Percentiles rank a stretch among this genome's conserved stretches.
Conservation (phyloP, 2,329 filamentous ascomycete genomes). For the Mycogone perniciosa region DNA sequence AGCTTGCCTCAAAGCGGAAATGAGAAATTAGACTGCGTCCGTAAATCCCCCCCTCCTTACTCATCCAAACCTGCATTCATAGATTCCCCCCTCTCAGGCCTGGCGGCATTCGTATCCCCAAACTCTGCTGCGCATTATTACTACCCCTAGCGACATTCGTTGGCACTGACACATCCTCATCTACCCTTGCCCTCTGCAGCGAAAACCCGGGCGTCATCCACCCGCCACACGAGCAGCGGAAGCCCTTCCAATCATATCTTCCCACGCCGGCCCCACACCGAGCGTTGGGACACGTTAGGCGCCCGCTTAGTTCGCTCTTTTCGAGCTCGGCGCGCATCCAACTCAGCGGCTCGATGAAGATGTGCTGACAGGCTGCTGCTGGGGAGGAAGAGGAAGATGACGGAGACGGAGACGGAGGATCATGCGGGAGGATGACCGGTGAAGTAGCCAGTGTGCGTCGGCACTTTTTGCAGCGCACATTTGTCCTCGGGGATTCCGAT, state of each 20-base stretch:
- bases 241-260: constrained; percentile 93
- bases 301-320: constrained; percentile 73
- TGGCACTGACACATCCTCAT: constrained; percentile 48
- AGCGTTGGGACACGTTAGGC: constrained; percentile 71
- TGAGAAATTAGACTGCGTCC: no score
- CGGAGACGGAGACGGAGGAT: constrained; percentile 1
- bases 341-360: constrained; percentile 84
- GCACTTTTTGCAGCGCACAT: constrained; percentile 84
- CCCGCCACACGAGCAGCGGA: constrained; percentile 82
- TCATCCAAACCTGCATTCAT: constrained; percentile 14
- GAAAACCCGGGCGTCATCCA: constrained; percentile 93
- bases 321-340: constrained; percentile 91
- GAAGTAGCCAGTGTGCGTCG: constrained; percentile 55
- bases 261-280: constrained; percentile 80
- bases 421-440: constrained; percentile 62
- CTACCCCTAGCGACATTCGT: constrained; percentile 14
- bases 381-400: constrained; percentile 10
- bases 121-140: constrained; percentile 11
- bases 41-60: no score
- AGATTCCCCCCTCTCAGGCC: constrained; percentile 32
- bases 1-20: no score
- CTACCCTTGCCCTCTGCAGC: constrained; percentile 73
- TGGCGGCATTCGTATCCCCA: constrained; percentile 53
- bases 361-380: constrained; percentile 60
- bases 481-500: constrained; percentile 16